Evolutionary conservation across 2,329 filamentous ascomycete species (phyloP).

Genomic region (Fusarium sp.): DNA sequence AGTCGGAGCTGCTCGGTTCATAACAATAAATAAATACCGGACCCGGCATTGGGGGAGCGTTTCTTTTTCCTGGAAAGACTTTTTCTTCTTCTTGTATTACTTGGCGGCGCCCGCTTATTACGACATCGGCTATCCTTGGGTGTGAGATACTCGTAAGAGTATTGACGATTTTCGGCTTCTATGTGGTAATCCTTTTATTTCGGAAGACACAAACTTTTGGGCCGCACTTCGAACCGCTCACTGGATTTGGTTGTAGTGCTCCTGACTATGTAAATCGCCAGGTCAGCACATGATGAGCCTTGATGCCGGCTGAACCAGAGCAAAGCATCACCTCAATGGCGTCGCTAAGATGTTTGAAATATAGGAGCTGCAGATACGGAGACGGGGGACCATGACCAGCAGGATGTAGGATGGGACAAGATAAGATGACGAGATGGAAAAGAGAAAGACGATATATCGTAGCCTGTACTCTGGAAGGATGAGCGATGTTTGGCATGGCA

Average conservation of each 20-base stretch:
- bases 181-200: slow-evolving; percentile 8
- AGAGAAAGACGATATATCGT: slow-evolving; percentile 24
- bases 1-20: slow-evolving; percentile 54
- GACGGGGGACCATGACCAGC: slow-evolving; percentile 4
- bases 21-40: slow-evolving; percentile 17
- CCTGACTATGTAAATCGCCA: slow-evolving; percentile 2
- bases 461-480: slow-evolving; percentile 46
- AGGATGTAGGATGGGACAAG: slow-evolving; percentile 18
- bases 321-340: background rate
- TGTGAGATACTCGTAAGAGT: slow-evolving; percentile 34
- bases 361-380: slow-evolving; percentile 12
- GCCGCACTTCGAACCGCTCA: slow-evolving; percentile 12
- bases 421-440: slow-evolving; percentile 25
- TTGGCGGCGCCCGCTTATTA: slow-evolving; percentile 31
- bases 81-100: slow-evolving; percentile 44
- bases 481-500: slow-evolving; percentile 32
- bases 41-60: slow-evolving; percentile 31
- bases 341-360: slow-evolving; percentile 1
- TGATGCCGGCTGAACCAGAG: slow-evolving; percentile 5
- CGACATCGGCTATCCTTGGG: slow-evolving; percentile 24
- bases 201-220: slow-evolving; percentile 1
- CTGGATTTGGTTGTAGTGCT: slow-evolving; percentile 1
- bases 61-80: slow-evolving; percentile 43
- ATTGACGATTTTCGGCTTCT: slow-evolving; percentile 34
- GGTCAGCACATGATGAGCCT: slow-evolving; percentile 4